A percentile compares a stretch with the other conserved stretches of the same genome.
Conservation (phyloP, 1,284 basidiomycete genomes). For the Porogramme epimiltina region DNA sequence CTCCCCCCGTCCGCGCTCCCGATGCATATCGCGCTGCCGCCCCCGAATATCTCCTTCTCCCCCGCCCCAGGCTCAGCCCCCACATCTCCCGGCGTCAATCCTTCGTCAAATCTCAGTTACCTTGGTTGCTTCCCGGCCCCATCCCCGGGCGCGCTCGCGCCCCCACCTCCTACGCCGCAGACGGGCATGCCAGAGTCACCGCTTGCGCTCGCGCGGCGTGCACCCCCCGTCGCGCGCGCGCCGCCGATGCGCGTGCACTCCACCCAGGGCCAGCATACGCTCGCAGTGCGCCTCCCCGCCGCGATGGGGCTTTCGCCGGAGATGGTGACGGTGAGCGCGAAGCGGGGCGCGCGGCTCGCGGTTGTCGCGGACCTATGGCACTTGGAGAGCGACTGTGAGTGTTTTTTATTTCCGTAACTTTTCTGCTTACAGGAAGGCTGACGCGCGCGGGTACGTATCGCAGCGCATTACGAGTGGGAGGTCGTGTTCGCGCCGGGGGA, state of each 20-base stretch:
- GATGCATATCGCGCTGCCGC: neutral
- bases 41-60: neutral
- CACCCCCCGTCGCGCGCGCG: slow-evolving; percentile 14
- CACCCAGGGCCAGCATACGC: slow-evolving; percentile 33
- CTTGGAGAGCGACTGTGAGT: slow-evolving; percentile 30
- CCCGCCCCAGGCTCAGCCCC: neutral
- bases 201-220: slow-evolving; percentile 20
- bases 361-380: slow-evolving; percentile 34
- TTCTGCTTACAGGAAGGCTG: no score
- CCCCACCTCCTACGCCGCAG: slow-evolving; percentile 7
- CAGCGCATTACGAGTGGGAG: slow-evolving; percentile 34
- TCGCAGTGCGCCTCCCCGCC: slow-evolving; percentile 24
- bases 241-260: slow-evolving; percentile 21
- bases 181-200: slow-evolving; percentile 19
- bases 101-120: neutral
- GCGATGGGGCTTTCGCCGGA: slow-evolving; percentile 22
- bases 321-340: slow-evolving; percentile 34
- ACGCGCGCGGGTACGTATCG: no score
- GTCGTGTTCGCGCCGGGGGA: slow-evolving; percentile 30
- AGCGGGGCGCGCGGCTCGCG: slow-evolving; percentile 28
- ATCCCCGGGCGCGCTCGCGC: slow-evolving; percentile 1
- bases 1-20: slow-evolving; percentile 3
- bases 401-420: neutral
- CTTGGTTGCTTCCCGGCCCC: neutral
- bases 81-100: neutral